Evolutionary conservation across 2,329 filamentous ascomycete genomes (phyloP), one percentile per base, ranked within the genome.

Genomic region (Talaromyces piceae): DNA sequence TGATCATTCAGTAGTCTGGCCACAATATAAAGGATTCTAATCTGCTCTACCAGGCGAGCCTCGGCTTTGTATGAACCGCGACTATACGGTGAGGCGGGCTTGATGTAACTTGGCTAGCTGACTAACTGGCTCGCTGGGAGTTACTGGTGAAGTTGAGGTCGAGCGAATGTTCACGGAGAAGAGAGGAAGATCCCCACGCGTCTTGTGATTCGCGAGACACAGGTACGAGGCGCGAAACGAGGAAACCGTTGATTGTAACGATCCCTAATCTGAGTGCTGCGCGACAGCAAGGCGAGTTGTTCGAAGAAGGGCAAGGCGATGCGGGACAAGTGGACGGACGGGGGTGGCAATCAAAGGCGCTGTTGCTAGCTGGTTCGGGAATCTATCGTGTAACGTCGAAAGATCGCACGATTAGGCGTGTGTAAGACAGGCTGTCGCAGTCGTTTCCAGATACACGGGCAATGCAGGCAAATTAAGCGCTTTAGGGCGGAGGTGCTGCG

Each of bases 1-100:
- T n/a, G 26, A 25, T 41, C 22, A 45, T 54, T 49, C 47, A 49
- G 46, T n/a, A 43, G 23, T n/a, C 23, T 43, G 18, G n/a, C n/a
- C 23, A 8, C 20, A 12, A 43, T 43, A 7, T 13, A 18, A 7
- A 25, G 22, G 12, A 25, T 23, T n/a, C n/a, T 11, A 13, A 43
- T 9, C 39, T 43, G 39, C 39, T 43, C 20, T 43, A 11, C 25
- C 39, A 22, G 39, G 13, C 39, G 33, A n/a, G 7, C 33, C 33
- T 37, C 16, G 33, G 30, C n/a, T 8, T 37, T 18, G 33, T 20
- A 37, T 18, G 16, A 37, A 16, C 33, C 7, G 33, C 5, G 33
- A 20, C 5, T n/a, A 37, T 37, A 20, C n/a, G n/a, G 33, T 20
- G 33, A 37, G 16, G n/a, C 12, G n/a, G 33, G 33, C n/a, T n/a